Conservation (phyloP, 2,329 filamentous ascomycete species). For the Chaetomium olivaceum region DNA sequence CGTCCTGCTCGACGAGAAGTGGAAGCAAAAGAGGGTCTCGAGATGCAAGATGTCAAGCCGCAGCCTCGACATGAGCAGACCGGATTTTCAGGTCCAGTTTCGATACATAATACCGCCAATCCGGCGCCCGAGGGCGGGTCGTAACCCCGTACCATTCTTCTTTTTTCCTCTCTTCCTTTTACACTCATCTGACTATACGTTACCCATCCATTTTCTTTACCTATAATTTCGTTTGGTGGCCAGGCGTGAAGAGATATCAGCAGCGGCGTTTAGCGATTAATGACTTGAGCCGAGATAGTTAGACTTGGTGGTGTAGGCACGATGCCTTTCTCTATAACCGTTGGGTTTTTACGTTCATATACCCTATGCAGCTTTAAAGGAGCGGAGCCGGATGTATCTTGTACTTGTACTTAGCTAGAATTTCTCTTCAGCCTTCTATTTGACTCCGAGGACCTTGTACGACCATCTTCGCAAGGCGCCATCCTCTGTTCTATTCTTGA, state of each 20-base stretch:
- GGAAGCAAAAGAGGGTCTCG: conserved; percentile 58
- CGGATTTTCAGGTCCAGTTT: conserved; percentile 57
- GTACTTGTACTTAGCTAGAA: conserved; percentile 4
- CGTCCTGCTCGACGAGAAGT: conserved; percentile 43
- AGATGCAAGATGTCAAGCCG: conserved; percentile 69
- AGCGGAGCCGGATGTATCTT: conserved; percentile 8
- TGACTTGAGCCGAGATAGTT: conserved; percentile 12
- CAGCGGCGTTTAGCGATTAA: conserved; percentile 20
- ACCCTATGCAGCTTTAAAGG: conserved; percentile 6
- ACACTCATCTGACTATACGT: neutral
- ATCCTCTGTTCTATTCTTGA: neutral
- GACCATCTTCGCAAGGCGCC: neutral
- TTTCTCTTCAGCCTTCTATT: neutral
- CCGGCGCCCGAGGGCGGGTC: neutral
- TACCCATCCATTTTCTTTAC: neutral
- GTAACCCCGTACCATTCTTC: neutral
- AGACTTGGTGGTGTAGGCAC: conserved; percentile 19
- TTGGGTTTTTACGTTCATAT: conserved; percentile 15
- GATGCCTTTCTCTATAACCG: conserved; percentile 12
- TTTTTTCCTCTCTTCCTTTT: neutral
- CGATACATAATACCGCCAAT: conserved; percentile 40
- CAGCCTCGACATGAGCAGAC: conserved; percentile 34
- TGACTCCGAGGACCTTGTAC: neutral
- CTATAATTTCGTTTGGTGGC: neutral
- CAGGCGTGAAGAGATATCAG: conserved; percentile 3